Conservation (phyloP, 2,329 filamentous ascomycete genomes). For the Macroventuria anomochaeta region DNA sequence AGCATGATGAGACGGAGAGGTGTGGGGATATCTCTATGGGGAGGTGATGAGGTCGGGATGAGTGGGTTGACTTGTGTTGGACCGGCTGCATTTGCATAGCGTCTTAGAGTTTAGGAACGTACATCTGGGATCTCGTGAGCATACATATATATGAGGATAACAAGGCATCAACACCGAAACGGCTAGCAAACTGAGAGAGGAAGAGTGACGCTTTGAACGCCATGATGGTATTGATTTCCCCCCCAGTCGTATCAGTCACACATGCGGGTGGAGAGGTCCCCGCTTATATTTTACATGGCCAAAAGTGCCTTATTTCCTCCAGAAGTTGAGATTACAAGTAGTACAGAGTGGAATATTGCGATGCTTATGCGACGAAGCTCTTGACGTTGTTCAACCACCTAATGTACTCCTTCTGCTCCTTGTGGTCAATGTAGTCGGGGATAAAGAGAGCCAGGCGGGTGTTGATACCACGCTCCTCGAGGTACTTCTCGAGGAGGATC, state of each 20-base stretch:
- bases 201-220: conserved; percentile 9
- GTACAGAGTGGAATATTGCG: conserved; percentile 23
- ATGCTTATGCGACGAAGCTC: conserved; percentile 72
- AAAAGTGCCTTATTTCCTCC: conserved; percentile 14
- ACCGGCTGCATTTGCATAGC: conserved; percentile 12
- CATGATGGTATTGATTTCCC: conserved; percentile 4
- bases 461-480: conserved; percentile 93
- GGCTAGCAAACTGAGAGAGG: background rate
- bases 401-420: conserved; percentile 98
- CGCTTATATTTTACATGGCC: conserved; percentile 37
- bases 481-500: conserved; percentile 86
- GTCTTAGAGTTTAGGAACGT: background rate
- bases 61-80: background rate
- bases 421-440: conserved; percentile 94
- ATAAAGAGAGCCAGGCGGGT: conserved; percentile 86
- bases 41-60: conserved; percentile 22
- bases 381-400: conserved; percentile 87
- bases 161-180: background rate
- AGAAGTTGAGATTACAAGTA: conserved; percentile 24
- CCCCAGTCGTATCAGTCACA: conserved; percentile 10
- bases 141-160: background rate
- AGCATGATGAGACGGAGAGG: conserved; percentile 46
- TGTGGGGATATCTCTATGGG: conserved; percentile 45
- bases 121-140: background rate
- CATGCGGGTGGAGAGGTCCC: conserved; percentile 12